Base-by-base conservation (phyloP, 2,329 filamentous ascomycete species). In the Chlorencoelia australis region DNA sequence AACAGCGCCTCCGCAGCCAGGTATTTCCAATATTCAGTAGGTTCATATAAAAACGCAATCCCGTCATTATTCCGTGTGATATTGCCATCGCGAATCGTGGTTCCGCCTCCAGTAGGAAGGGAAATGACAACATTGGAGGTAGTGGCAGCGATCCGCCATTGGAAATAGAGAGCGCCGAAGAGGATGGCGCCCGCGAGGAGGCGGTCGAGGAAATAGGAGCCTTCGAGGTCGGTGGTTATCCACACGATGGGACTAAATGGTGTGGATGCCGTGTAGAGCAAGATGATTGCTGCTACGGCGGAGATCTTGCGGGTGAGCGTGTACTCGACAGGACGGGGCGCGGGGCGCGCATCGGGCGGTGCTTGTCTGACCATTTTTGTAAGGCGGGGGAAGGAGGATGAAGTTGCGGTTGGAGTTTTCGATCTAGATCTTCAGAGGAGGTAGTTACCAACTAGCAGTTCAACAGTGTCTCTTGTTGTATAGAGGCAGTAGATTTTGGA, bases 161-260 rank as follows among this genome's bases (percentile, higher is more conserved):
- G 46, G 21, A 44, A 46, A 34, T 40, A 43, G 8, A 48, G 22
- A 0, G 43, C 44, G 3, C 42, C 41, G 26, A 49, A 36, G n/a
- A 48, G 30, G 15, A 49, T 35, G 17, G 41, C 29, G 4, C 41
- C 41, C 7, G 41, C 30, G 26, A 48, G 33, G 27, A 49, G 40
- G 13, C 22, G 29, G 30, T 50, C 48, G 30, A 49, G 42, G 10
- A 47, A 19, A 2, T 40, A 35, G 5, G 45, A 39, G 4, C 44
- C 42, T 4, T 39, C 31, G 25, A 31, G n/a, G 9, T 16, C 22
- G 19, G 42, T 34, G 17, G 39, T 20, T n/a, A 46, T 4, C 44
- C 41, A 48, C n/a, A 36, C 30, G 30, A 49, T 43, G 8, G 48
- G 48, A 2, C 39, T 29, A 30, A 50, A 50, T 11, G 48, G 46